Evolutionary conservation across 1,284 basidiomycete genomes (phyloP).

Genomic region (Leccinum cinnamomeum): DNA sequence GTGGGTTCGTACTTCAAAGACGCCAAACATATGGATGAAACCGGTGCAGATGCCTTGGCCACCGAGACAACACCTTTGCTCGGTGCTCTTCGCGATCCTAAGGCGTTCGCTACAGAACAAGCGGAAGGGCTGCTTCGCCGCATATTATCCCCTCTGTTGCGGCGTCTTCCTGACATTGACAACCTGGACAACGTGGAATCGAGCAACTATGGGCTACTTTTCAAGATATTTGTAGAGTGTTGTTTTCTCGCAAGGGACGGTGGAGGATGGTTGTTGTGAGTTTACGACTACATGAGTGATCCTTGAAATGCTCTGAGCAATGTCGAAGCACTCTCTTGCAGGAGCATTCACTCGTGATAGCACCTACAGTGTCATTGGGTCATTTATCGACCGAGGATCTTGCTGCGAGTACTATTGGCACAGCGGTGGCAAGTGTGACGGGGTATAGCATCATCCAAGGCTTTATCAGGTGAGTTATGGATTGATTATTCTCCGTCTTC

Average conservation of each 20-base stretch:
- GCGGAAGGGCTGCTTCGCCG: slow-evolving; percentile 22
- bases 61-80: slow-evolving; percentile 32
- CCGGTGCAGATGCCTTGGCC: neutral
- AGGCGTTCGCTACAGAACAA: slow-evolving; percentile 23
- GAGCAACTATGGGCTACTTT: slow-evolving; percentile 5
- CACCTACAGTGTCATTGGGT: slow-evolving; percentile 29
- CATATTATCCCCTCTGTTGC: slow-evolving; percentile 20
- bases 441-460: slow-evolving; percentile 32
- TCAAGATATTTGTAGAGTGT: slow-evolving; percentile 18
- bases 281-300: neutral
- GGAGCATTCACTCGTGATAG: slow-evolving; percentile 31
- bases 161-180: slow-evolving; percentile 22
- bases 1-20: slow-evolving; percentile 25
- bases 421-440: slow-evolving; percentile 26
- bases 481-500: neutral
- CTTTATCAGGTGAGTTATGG: slow-evolving; percentile 24
- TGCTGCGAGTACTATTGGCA: slow-evolving; percentile 30
- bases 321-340: slow-evolving; percentile 23
- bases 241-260: slow-evolving; percentile 27
- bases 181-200: slow-evolving; percentile 18
- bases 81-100: slow-evolving; percentile 26
- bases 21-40: slow-evolving; percentile 3
- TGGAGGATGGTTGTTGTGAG: slow-evolving; percentile 31
- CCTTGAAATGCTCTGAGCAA: slow-evolving; percentile 4
- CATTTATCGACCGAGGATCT: slow-evolving; percentile 31